Percentiles rank a stretch among this genome's conserved stretches.
phyloP scores from a whole-genome alignment of 345 rosid species.

The Durio zibethinus region DNA sequence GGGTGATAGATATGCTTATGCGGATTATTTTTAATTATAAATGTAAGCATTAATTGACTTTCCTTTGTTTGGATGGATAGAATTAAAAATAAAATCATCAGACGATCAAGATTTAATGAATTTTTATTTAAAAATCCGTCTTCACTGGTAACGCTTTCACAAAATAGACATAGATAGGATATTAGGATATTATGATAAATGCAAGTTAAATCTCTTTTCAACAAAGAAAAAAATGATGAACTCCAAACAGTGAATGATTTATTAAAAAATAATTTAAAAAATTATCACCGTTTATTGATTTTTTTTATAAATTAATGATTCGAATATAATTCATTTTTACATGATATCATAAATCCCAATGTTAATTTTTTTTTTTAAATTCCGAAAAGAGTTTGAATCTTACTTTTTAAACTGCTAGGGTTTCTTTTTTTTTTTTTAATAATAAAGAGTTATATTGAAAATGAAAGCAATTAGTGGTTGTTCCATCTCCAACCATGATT shows the following conservation, averaged over 20 bases:
- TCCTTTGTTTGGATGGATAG: background rate
- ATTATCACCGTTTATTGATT: too few relatives aligned
- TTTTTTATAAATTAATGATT: conserved; percentile 2
- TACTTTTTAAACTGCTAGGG: too few relatives aligned
- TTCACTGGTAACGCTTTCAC: background rate
- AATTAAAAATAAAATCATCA: background rate
- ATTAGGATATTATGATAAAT: too few relatives aligned
- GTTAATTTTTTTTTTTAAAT: too few relatives aligned
- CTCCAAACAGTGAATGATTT: background rate
- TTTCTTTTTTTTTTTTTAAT: too few relatives aligned
- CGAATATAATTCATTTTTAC: background rate
- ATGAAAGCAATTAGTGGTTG: too few relatives aligned
- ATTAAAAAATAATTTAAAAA: background rate
- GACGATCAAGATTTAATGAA: background rate
- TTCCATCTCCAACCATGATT: too few relatives aligned
- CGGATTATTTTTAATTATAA: background rate
- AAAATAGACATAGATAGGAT: too few relatives aligned
- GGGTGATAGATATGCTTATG: background rate
- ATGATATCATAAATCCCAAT: too few relatives aligned
- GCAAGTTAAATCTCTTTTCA: too few relatives aligned
- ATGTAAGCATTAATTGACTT: background rate
- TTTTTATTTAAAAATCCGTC: background rate
- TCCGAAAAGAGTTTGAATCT: too few relatives aligned
- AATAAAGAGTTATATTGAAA: too few relatives aligned
- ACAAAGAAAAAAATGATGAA: background rate